These are phyloP conservation scores for Aspergillus quadrilineatus DNA, from an alignment of 2,329 filamentous ascomycete genomes.

Conservation along the genomic window DNA sequence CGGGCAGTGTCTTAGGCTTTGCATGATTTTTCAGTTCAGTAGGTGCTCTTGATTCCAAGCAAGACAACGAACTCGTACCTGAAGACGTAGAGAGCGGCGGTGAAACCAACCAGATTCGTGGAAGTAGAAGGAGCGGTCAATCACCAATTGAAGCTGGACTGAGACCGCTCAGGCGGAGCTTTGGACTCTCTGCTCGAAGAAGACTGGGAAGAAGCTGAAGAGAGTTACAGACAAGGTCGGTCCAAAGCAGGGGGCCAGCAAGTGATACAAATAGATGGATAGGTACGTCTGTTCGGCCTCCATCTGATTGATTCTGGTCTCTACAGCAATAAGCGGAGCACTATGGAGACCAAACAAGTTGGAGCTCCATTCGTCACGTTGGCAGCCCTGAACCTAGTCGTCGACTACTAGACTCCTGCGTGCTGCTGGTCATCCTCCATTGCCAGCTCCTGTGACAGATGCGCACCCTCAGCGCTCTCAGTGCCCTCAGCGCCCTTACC, in stretches of 20 bases:
- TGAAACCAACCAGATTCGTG: slow-evolving; percentile 11
- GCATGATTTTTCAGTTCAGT: slow-evolving; percentile 7
- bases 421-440: neutral
- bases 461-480: slow-evolving; percentile 4
- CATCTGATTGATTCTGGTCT: neutral
- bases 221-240: neutral
- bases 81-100: slow-evolving; percentile 14
- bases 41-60: neutral
- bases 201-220: neutral
- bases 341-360: neutral
- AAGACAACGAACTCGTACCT: slow-evolving; percentile 8
- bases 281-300: neutral
- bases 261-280: slow-evolving; percentile 17
- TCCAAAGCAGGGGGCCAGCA: neutral
- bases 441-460: slow-evolving; percentile 11
- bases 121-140: slow-evolving; percentile 20
- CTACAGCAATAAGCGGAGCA: slow-evolving; percentile 6
- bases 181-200: neutral
- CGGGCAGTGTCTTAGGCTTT: slow-evolving; percentile 1
- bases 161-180: neutral
- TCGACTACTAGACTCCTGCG: neutral
- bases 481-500: neutral
- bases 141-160: slow-evolving; percentile 5
- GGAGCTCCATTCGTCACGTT: neutral
- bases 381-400: slow-evolving; percentile 9